Conservation (phyloP, 768 basidiomycete species). For the Boletus tomentosulus region DNA sequence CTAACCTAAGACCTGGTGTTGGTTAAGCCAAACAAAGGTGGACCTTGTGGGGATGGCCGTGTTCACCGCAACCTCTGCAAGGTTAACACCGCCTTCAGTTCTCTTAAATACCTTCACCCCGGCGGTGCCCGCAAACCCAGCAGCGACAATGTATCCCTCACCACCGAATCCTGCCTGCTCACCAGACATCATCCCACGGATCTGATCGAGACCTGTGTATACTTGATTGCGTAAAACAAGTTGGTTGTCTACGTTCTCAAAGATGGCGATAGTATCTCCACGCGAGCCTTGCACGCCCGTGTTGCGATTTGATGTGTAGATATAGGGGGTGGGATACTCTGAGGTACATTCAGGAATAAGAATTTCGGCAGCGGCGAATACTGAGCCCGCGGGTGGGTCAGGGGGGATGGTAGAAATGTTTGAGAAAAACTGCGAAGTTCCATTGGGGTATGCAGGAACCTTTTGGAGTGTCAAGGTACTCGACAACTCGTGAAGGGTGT, state of each 20-base stretch:
- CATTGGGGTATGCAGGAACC: constrained; percentile 43
- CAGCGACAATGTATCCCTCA: constrained; percentile 53
- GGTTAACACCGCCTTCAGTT: constrained; percentile 47
- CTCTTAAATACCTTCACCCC: constrained; percentile 58
- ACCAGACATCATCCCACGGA: constrained; percentile 64
- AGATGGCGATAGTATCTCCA: constrained; percentile 64
- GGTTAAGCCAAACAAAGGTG: constrained; percentile 43
- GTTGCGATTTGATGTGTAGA: constrained; percentile 71
- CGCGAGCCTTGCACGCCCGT: constrained; percentile 45
- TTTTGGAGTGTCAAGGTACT: constrained; percentile 56
- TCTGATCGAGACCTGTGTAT: constrained; percentile 59
- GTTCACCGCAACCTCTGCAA: constrained; percentile 52
- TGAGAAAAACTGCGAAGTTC: constrained; percentile 47
- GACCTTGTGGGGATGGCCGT: constrained; percentile 47
- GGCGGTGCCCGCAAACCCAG: constrained; percentile 47
- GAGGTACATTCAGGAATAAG: constrained; percentile 48
- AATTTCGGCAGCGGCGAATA: constrained; percentile 57
- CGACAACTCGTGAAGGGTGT: constrained; percentile 51
- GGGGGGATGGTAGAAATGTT: constrained; percentile 46
- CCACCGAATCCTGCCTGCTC: constrained; percentile 36
- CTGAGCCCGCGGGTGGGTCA: constrained; percentile 34
- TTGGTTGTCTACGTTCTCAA: constrained; percentile 38
- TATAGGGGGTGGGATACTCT: constrained; percentile 47
- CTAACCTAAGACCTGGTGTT: background rate
- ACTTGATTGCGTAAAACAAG: constrained; percentile 49